Evolutionary conservation across 2,329 filamentous ascomycete species (phyloP), one percentile per base, ranked within the genome.

Genomic region (Claviceps spartinae): DNA sequence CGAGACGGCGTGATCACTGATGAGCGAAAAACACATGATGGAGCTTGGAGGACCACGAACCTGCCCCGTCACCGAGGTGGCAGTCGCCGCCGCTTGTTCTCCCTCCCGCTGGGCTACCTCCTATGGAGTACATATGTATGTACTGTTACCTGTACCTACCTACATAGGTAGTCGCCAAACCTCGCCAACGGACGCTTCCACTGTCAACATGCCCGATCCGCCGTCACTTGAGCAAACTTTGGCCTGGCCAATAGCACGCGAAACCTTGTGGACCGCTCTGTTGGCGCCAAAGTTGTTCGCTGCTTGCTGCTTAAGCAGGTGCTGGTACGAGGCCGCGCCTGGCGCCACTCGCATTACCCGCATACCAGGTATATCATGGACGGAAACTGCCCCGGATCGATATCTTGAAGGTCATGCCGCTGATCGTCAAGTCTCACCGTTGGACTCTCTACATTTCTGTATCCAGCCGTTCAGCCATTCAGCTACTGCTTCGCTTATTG

Each of bases 21-120:
- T 34, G 9, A 34, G 9, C 9, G 9, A 34, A 34, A 34, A 34
- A 34, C 30, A 34, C 30, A 34, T 34, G 26, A 34, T 34, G 30
- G 30, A 34, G 30, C 30, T 4, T 34, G 30, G 6, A 11, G 30
- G 30, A 3, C 30, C 9, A 34, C 45, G 41, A 50, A 34, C 9
- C 41, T 40, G 20, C 48, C 37, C 45, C 16, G 42, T 50, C 48
- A 50, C 48, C 48, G 42, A 50, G 49, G 49, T 47, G 41, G 49
- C 34, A 47, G 38, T 47, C 36, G 43, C 43, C 46, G 36, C 49
- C 37, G 22, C 37, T n/a, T 34, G 30, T 34, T 18, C 11, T 22
- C 43, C 49, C 43, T 47, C 38, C 42, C 20, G 40, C 5, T 16
- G 22, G 22, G 30, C 30, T 34, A 34, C 30, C 24, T 22, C 30